Base-by-base conservation (phyloP, 2,329 filamentous ascomycete species). In the Colletotrichum tanaceti region DNA sequence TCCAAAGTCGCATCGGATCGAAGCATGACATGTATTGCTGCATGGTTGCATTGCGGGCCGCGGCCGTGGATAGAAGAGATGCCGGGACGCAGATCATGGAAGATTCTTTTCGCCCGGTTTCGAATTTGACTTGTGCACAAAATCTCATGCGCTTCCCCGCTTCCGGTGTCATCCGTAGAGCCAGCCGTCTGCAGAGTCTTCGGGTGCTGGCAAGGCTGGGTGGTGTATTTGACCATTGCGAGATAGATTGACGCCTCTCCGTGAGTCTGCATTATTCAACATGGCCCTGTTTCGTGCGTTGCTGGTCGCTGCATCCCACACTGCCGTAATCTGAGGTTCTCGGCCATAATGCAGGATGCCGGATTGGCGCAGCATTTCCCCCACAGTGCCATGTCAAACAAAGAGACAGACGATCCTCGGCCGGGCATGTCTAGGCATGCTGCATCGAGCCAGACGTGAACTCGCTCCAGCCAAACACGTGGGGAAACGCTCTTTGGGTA, bases 31-130 rank as follows among this genome's bases (percentile, higher is more conserved):
- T 52, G 9, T 50, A 32, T 44, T 35, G 44, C 62, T 61, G 55
- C 50, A 61, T 38, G 66, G 62, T 60, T 44, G 50, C 66, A 47
- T 69, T 24, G 38, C 62, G 62, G 62, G 57, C 55, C 57, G 57
- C 41, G 18, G 18, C 47, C 24, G 43, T 35, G 50, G 44, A 13
- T n/a, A 52, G 28, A 32, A 32, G 28, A 32, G 39, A 43, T 50
- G 47, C 24, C 39, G 65, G 24, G 41, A 55, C 28, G 35, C 43
- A 43, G 54, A 58, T 55, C 41, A 24, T 43, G 28, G 41, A 14
- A 14, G 24, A 14, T 53, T 32, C n/a, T 38, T 38, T 60, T 16
- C 10, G 18, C 35, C 47, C 47, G n/a, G 46, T 65, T 5, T 43
- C 22, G 44, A 44, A 28, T n/a, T 18, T 10, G 24, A 35, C 10